phyloP scores from a whole-genome alignment of 176 grass and related monocot species.

The Musa schizocarpa region DNA sequence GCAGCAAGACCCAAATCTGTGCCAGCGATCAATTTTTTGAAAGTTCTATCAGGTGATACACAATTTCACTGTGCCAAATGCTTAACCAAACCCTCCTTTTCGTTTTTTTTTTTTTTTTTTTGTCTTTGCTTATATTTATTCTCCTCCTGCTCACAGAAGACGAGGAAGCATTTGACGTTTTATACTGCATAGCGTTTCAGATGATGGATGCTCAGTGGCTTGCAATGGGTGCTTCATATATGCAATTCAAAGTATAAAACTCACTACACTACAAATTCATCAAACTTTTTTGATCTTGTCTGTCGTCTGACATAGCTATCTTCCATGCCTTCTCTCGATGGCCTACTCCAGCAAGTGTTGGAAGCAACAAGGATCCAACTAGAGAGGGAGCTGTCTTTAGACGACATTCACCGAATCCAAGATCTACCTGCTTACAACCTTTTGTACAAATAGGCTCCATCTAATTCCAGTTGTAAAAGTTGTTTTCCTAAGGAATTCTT shows the following conservation, averaged over 20 bases:
- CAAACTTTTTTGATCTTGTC: neutral
- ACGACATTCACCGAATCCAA: conserved; percentile 60
- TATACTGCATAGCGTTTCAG: conserved; percentile 81
- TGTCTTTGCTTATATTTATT: no score
- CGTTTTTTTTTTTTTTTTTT: no score
- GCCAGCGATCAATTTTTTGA: conserved; percentile 70
- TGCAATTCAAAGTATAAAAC: conserved; percentile 85
- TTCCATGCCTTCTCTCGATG: neutral
- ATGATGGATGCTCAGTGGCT: conserved; percentile 94
- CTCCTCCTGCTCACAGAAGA: conserved; percentile 40
- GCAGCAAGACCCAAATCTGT: conserved; percentile 54
- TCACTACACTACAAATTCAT: no score
- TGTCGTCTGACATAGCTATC: neutral
- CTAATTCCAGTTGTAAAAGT: no score
- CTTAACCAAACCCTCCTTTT: neutral
- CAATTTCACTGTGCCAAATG: neutral
- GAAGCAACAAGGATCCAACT: conserved; percentile 80
- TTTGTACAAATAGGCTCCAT: conserved; percentile 40
- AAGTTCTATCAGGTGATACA: conserved; percentile 50
- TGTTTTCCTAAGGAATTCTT: no score
- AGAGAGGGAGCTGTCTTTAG: conserved; percentile 80
- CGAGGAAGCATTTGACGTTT: conserved; percentile 89
- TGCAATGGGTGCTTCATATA: conserved; percentile 85
- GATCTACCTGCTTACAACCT: conserved; percentile 86
- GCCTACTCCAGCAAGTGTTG: conserved; percentile 43